Evolutionary conservation across 1,284 basidiomycete species (phyloP).

Genomic region (Moesziomyces aphidis): DNA sequence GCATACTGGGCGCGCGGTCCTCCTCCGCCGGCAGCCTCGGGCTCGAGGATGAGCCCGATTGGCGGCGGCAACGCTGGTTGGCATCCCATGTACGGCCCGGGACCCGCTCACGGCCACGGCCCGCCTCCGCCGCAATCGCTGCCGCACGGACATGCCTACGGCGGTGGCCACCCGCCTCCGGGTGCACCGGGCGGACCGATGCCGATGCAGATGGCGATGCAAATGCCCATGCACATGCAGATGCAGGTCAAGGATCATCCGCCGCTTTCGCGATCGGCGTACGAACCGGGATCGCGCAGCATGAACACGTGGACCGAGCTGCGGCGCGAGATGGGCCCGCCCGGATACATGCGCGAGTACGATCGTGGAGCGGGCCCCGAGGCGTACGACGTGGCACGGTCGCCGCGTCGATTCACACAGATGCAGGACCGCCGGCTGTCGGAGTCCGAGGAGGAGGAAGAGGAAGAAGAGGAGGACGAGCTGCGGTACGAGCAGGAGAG

Average conservation of each 20-base stretch:
- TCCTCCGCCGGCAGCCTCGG: slow-evolving; percentile 25
- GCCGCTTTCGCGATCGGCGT: slow-evolving; percentile 49
- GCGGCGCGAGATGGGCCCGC: slow-evolving; percentile 39
- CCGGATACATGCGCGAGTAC: slow-evolving; percentile 31
- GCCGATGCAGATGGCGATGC: slow-evolving; percentile 25
- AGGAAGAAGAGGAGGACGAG: slow-evolving; percentile 39
- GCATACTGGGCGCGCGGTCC: slow-evolving; percentile 32
- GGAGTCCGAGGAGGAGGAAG: slow-evolving; percentile 32
- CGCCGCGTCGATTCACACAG: slow-evolving; percentile 40
- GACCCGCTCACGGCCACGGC: slow-evolving; percentile 11
- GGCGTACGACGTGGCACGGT: slow-evolving; percentile 14
- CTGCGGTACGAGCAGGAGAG: slow-evolving; percentile 24
- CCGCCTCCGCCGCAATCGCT: slow-evolving; percentile 3
- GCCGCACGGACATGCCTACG: slow-evolving; percentile 11
- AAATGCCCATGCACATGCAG: slow-evolving; percentile 36
- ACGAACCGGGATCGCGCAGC: slow-evolving; percentile 52
- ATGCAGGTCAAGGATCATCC: slow-evolving; percentile 43
- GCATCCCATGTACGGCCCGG: slow-evolving; percentile 30
- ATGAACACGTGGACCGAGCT: slow-evolving; percentile 45
- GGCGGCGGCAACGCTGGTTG: slow-evolving; percentile 28
- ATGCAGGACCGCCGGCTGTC: slow-evolving; percentile 37
- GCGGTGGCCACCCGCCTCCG: slow-evolving; percentile 7
- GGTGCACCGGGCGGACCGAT: slow-evolving; percentile 9
- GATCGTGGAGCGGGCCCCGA: slow-evolving; percentile 19
- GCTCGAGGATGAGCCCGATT: slow-evolving; percentile 32